A percentile compares a stretch with the other conserved stretches of the same genome.
phyloP scores from a whole-genome alignment of 2,329 filamentous ascomycete species.

The Pyrenophora tritici-repentis region DNA sequence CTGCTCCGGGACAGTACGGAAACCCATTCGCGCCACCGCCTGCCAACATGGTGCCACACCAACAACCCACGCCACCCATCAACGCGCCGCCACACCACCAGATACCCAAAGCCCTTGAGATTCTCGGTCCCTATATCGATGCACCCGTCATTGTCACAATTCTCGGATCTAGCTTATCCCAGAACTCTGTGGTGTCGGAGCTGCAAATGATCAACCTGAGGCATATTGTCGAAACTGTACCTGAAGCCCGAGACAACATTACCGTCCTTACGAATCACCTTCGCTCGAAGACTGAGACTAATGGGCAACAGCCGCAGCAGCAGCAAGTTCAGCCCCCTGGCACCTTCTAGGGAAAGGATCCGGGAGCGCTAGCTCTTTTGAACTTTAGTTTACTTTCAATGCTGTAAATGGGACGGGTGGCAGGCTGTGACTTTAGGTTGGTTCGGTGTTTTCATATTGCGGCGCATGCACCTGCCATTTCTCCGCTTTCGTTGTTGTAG shows the following conservation, averaged over 20 bases:
- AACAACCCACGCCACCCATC: constrained; percentile 16
- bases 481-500: background rate
- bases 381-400: background rate
- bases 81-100: constrained; percentile 31
- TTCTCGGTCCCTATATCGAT: constrained; percentile 51
- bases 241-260: constrained; percentile 65
- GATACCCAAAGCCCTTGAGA: constrained; percentile 47
- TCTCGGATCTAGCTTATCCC: constrained; percentile 33
- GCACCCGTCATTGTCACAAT: constrained; percentile 50
- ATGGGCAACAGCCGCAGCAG: constrained; percentile 8
- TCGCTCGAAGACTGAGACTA: constrained; percentile 14
- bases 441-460: background rate
- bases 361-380: background rate
- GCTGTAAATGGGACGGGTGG: background rate
- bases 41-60: constrained; percentile 8
- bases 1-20: constrained; percentile 25
- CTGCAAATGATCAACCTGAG: constrained; percentile 75
- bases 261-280: constrained; percentile 32
- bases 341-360: background rate
- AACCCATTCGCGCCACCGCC: constrained; percentile 26
- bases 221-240: constrained; percentile 68
- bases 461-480: background rate
- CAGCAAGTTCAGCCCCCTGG: constrained; percentile 8
- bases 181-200: constrained; percentile 43
- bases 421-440: background rate